Conservation (phyloP, 2,329 filamentous ascomycete genomes). For the Cytospora leucostoma region DNA sequence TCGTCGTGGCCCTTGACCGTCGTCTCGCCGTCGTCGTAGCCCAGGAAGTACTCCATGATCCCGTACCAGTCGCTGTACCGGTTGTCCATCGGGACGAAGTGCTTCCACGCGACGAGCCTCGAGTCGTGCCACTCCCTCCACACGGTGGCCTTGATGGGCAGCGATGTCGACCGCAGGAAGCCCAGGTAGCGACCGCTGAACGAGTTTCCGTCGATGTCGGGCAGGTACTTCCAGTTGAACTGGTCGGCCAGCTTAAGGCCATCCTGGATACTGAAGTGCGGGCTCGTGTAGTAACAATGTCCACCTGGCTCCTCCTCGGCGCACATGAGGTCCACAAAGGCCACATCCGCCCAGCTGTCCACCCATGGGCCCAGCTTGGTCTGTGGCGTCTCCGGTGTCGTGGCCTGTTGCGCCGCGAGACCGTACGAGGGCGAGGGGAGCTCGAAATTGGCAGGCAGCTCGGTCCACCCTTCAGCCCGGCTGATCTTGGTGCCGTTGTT, state of each 20-base stretch:
- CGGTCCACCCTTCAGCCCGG: slow-evolving; percentile 47
- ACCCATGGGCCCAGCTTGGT: slow-evolving; percentile 52
- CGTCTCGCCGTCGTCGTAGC: slow-evolving; percentile 48
- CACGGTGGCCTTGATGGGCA: slow-evolving; percentile 77
- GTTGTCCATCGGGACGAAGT: slow-evolving; percentile 80
- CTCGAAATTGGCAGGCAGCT: slow-evolving; percentile 54
- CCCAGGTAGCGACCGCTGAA: slow-evolving; percentile 69
- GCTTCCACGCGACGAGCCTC: slow-evolving; percentile 73
- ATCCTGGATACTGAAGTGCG: slow-evolving; percentile 44
- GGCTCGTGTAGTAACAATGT: slow-evolving; percentile 51
- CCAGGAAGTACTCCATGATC: slow-evolving; percentile 74
- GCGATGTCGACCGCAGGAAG: slow-evolving; percentile 67
- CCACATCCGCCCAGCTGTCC: slow-evolving; percentile 49
- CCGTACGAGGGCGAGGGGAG: slow-evolving; percentile 51
- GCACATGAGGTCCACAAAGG: slow-evolving; percentile 59
- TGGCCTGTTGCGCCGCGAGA: slow-evolving; percentile 47
- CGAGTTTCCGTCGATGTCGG: slow-evolving; percentile 75
- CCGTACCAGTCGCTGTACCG: slow-evolving; percentile 71
- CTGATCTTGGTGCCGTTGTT: slow-evolving; percentile 64
- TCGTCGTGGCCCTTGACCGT: slow-evolving; percentile 49
- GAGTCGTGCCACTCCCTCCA: slow-evolving; percentile 82
- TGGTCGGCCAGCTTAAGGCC: slow-evolving; percentile 52
- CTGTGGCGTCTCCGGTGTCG: slow-evolving; percentile 19
- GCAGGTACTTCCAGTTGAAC: slow-evolving; percentile 67
- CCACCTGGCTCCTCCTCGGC: slow-evolving; percentile 38